Evolutionary conservation across 768 basidiomycete genomes (phyloP), one percentile per base, ranked within the genome.

Genomic region (Suillus cothurnatus): DNA sequence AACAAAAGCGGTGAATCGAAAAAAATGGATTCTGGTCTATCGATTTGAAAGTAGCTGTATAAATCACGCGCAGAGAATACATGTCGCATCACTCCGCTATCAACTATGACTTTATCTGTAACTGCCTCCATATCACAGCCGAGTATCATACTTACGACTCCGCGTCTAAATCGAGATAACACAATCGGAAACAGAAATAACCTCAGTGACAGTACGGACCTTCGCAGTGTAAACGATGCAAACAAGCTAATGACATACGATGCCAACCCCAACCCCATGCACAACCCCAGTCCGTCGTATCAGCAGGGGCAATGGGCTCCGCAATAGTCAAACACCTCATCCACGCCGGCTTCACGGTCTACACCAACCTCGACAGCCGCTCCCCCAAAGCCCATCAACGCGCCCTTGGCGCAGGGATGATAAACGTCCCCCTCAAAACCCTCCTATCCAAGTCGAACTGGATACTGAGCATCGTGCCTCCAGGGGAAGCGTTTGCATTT

Each of bases 241-340:
- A 17, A 59, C 11, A 8, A 17, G 28, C 6, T 39, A 39, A 39
- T 39, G 38, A 39, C 38, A 39, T 59, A 23, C 58, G 26, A n/a
- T n/a, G n/a, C n/a, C n/a, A n/a, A n/a, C n/a, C n/a, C n/a, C n/a
- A n/a, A n/a, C 17, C 2, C 39, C 7, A 39, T 14, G 38, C 38
- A 39, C 21, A 45, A 8, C 15, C 4, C 1, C 15, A n/a, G 21
- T 39, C 81, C 28, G 73, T 86, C 43, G 75, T 86, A 57, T 82
- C 84, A 28, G 81, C 85, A 34, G 85, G 86, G n/a, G 82, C 83
- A 2, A 88, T 87, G 86, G 86, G 86, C 36, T 74, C 84, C 2
- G 85, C 78, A 21, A 81, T 87, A 31, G 85, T 77, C 7, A 77
- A 73, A 45, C 78, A 79, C 21, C 76, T 87, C 38, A 76, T 78